Evolutionary conservation across 371 early-diverging fungal genomes (phyloP).

Genomic region (Mucor circinelloides): DNA sequence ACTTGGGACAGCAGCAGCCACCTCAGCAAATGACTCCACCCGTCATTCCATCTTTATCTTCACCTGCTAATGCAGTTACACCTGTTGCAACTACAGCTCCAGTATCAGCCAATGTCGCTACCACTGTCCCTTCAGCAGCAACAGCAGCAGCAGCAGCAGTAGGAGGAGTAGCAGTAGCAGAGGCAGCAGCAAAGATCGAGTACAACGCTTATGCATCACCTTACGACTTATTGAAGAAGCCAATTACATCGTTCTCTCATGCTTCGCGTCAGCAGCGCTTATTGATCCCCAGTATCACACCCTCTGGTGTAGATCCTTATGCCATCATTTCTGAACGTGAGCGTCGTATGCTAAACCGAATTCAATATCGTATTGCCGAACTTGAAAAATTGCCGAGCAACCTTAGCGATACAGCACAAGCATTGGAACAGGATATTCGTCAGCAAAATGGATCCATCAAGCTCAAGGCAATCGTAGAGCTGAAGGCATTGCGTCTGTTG

Average conservation of each 20-base stretch:
- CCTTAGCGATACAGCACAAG: slow-evolving; percentile 18
- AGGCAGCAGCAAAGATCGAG: slow-evolving; percentile 13
- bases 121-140: not conserved
- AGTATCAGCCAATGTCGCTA: slow-evolving; percentile 1
- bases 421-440: slow-evolving; percentile 17
- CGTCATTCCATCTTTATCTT: not conserved
- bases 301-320: slow-evolving; percentile 77
- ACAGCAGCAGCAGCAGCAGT: not conserved
- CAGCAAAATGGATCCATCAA: slow-evolving; percentile 20
- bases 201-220: slow-evolving; percentile 52
- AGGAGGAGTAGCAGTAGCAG: not conserved
- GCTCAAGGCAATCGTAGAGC: slow-evolving; percentile 81
- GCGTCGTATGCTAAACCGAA: slow-evolving; percentile 62
- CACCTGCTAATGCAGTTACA: not conserved
- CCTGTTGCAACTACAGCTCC: slow-evolving; percentile 7
- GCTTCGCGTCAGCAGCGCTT: slow-evolving; percentile 72
- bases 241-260: slow-evolving; percentile 48
- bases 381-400: slow-evolving; percentile 59
- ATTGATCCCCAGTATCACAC: slow-evolving; percentile 74
- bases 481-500: slow-evolving; percentile 79
- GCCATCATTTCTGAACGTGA: slow-evolving; percentile 78
- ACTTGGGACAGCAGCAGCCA: not conserved
- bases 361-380: slow-evolving; percentile 76
- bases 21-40: not conserved
- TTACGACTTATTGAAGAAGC: slow-evolving; percentile 57